Conservation (phyloP, 192 early-diverging fungal species). For the Spizellomyces sp. region DNA sequence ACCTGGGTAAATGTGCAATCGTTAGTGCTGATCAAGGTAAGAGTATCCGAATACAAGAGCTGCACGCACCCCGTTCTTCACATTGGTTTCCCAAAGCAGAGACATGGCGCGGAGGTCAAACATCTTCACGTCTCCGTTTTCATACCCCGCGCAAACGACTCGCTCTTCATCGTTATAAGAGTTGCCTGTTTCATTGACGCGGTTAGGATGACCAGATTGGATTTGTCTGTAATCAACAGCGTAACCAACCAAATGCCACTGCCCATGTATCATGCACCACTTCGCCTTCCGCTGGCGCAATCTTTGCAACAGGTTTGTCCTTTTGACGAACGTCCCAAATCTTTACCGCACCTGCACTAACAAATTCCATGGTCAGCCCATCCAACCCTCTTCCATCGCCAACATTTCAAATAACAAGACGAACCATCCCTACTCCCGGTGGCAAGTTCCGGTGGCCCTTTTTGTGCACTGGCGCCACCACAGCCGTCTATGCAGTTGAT, state of each 20-base stretch:
- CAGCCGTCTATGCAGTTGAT: constrained; percentile 71
- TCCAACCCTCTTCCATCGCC: neutral
- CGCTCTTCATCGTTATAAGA: constrained; percentile 57
- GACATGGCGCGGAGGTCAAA: constrained; percentile 65
- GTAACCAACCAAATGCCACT: constrained; percentile 66
- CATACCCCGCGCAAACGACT: constrained; percentile 67
- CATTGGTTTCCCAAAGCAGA: constrained; percentile 67
- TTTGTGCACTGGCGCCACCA: constrained; percentile 45
- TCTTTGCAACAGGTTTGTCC: constrained; percentile 60
- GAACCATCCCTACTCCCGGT: constrained; percentile 72
- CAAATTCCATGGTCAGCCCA: neutral
- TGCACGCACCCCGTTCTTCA: constrained; percentile 66
- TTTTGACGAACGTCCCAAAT: constrained; percentile 72
- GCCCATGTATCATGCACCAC: constrained; percentile 63
- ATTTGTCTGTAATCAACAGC: neutral
- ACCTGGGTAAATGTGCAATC: constrained; percentile 31
- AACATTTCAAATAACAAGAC: constrained; percentile 22
- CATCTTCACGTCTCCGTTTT: constrained; percentile 73
- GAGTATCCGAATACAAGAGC: neutral
- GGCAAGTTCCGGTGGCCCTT: constrained; percentile 63
- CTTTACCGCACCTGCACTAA: constrained; percentile 60
- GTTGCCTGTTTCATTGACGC: constrained; percentile 43
- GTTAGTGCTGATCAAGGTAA: neutral
- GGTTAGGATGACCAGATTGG: too few relatives aligned
- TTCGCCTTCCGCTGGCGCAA: constrained; percentile 53